phyloP scores from a whole-genome alignment of 306 rosid genomes.

The Cicer yamashitae region DNA sequence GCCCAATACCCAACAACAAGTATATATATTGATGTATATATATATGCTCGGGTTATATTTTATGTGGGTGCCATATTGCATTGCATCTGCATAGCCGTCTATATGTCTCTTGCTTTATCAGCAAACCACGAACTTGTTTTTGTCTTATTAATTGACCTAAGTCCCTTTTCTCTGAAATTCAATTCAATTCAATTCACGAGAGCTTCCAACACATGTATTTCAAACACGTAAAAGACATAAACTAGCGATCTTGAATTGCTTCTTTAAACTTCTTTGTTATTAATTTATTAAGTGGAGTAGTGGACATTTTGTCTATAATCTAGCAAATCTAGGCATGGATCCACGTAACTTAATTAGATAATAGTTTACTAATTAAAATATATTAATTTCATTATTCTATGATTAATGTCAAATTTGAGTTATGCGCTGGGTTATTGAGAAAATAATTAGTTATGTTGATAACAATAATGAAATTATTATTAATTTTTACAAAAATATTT shows the following conservation, averaged over 20 bases:
- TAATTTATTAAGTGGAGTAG: background rate
- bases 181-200: slow-evolving; percentile 24
- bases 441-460: no score
- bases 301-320: slow-evolving; percentile 2
- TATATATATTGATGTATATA: slow-evolving; percentile 11
- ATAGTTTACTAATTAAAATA: background rate
- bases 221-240: slow-evolving; percentile 18
- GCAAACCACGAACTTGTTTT: slow-evolving; percentile 53
- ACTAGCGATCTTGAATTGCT: background rate
- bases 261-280: background rate
- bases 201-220: slow-evolving; percentile 5
- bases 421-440: no score
- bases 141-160: slow-evolving; percentile 68
- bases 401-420: no score
- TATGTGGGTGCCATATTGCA: slow-evolving; percentile 50
- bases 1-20: background rate
- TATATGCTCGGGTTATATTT: slow-evolving; percentile 50
- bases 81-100: slow-evolving; percentile 54
- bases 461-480: no score
- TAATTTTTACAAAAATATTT: no score
- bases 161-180: slow-evolving; percentile 13
- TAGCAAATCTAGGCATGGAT: background rate
- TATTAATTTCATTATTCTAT: no score
- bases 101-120: slow-evolving; percentile 52
- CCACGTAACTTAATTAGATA: slow-evolving; percentile 15